A percentile compares a stretch with the other conserved stretches of the same genome.
Conservation (phyloP, 495 filamentous ascomycete genomes). For the Neurospora africana region DNA sequence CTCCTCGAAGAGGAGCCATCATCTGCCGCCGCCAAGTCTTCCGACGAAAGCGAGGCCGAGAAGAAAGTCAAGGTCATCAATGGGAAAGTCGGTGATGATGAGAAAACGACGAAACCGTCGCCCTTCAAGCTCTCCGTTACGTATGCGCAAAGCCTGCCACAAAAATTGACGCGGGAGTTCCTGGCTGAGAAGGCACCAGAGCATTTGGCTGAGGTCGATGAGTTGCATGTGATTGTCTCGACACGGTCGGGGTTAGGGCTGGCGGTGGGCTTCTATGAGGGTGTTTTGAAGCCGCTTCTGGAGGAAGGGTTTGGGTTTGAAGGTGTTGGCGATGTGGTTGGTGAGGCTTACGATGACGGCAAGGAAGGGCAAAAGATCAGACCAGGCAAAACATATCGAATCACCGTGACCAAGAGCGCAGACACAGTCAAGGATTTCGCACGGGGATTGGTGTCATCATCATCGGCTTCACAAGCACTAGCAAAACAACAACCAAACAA, state of each 20-base stretch:
- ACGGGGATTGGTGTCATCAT: conserved; percentile 28
- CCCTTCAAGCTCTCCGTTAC: conserved; percentile 22
- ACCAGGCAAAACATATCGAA: conserved; percentile 20
- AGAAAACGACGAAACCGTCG: neutral
- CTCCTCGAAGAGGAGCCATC: conserved; percentile 17
- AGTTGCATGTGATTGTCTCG: conserved; percentile 61
- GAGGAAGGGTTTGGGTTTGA: conserved; percentile 6
- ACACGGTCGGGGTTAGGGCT: conserved; percentile 57
- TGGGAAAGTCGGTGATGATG: neutral
- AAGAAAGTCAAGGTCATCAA: neutral
- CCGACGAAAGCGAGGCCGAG: neutral
- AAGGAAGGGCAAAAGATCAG: too few relatives aligned
- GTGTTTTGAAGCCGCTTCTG: conserved; percentile 50
- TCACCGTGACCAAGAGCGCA: conserved; percentile 48
- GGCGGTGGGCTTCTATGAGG: conserved; percentile 45
- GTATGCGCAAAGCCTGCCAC: conserved; percentile 17
- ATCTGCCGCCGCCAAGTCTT: neutral
- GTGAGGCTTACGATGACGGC: neutral
- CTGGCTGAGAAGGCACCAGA: conserved; percentile 20
- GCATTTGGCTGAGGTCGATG: conserved; percentile 20
- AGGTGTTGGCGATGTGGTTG: neutral
- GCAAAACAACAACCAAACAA: conserved; percentile 24
- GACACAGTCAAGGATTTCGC: conserved; percentile 54
- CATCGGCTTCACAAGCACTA: conserved; percentile 20
- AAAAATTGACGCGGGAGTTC: conserved; percentile 19